These are phyloP conservation scores for Blastobotrys niveus DNA, from an alignment of 1,139 yeast species.

Conservation along the genomic window DNA sequence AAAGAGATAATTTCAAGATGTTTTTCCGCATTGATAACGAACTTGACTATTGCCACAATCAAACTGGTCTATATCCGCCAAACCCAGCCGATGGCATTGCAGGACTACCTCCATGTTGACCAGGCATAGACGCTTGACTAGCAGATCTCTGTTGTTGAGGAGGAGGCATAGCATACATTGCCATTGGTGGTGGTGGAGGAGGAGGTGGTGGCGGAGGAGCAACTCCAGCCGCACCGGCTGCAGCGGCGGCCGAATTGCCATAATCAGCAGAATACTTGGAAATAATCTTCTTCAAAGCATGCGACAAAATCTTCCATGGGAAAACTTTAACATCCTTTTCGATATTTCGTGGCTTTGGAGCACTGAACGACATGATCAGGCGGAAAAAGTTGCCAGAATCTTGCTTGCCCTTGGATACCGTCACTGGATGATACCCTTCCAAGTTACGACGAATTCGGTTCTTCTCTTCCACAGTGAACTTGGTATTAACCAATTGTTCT, in stretches of 20 bases:
- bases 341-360: slow-evolving; percentile 65
- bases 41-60: too few relatives aligned
- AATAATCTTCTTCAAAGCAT: slow-evolving; percentile 56
- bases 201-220: slow-evolving; percentile 13
- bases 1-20: too few relatives aligned
- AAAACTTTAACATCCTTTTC: slow-evolving; percentile 70
- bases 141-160: neutral
- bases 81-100: neutral
- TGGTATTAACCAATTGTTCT: slow-evolving; percentile 52
- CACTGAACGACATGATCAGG: slow-evolving; percentile 56
- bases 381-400: slow-evolving; percentile 48
- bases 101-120: neutral
- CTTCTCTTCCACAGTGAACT: slow-evolving; percentile 62
- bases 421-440: slow-evolving; percentile 59
- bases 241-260: slow-evolving; percentile 10
- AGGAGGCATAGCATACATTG: slow-evolving; percentile 8
- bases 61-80: neutral
- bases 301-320: slow-evolving; percentile 50
- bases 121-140: neutral
- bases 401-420: slow-evolving; percentile 49
- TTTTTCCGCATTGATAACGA: too few relatives aligned
- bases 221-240: slow-evolving; percentile 7
- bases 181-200: slow-evolving; percentile 12
- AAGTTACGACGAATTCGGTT: slow-evolving; percentile 64
- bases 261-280: slow-evolving; percentile 47